Evolutionary conservation across 495 filamentous ascomycete genomes (phyloP).

Genomic region (Podospora conica): DNA sequence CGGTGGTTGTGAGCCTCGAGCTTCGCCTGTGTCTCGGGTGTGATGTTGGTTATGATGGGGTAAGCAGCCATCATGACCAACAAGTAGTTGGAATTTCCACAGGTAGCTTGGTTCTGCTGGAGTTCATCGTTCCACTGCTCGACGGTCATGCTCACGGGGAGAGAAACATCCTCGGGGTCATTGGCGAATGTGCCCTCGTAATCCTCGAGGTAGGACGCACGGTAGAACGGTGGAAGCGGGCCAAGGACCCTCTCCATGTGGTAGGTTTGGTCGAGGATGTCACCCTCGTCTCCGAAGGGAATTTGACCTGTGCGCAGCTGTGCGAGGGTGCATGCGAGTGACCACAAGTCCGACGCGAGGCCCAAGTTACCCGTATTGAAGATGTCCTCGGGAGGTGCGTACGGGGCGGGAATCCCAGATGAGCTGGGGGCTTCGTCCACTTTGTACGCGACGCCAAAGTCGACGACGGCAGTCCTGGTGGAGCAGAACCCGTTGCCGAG

Average conservation of each 20-base stretch:
- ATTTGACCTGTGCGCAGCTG: conserved; percentile 2
- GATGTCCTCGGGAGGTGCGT: conserved; percentile 22
- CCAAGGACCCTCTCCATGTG: conserved; percentile 17
- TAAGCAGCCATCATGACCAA: neutral
- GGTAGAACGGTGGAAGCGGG: conserved; percentile 12
- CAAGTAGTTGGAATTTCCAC: neutral
- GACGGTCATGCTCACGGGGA: neutral
- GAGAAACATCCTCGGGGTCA: neutral
- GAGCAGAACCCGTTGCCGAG: conserved; percentile 7
- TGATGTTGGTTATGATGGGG: neutral
- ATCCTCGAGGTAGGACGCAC: neutral
- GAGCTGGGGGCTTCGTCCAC: neutral
- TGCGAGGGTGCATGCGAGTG: conserved; percentile 21
- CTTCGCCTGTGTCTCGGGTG: neutral
- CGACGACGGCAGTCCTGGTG: conserved; percentile 17
- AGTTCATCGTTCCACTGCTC: neutral
- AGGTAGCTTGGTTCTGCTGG: neutral
- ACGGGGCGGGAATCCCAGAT: conserved; percentile 15
- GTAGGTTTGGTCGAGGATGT: neutral
- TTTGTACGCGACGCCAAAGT: conserved; percentile 26
- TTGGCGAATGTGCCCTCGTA: neutral
- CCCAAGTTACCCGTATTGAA: conserved; percentile 11
- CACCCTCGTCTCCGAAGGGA: neutral
- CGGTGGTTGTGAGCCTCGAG: neutral
- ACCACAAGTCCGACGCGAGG: conserved; percentile 21